phyloP scores from a whole-genome alignment of 208 protist species.

The Polymyxa betae region DNA sequence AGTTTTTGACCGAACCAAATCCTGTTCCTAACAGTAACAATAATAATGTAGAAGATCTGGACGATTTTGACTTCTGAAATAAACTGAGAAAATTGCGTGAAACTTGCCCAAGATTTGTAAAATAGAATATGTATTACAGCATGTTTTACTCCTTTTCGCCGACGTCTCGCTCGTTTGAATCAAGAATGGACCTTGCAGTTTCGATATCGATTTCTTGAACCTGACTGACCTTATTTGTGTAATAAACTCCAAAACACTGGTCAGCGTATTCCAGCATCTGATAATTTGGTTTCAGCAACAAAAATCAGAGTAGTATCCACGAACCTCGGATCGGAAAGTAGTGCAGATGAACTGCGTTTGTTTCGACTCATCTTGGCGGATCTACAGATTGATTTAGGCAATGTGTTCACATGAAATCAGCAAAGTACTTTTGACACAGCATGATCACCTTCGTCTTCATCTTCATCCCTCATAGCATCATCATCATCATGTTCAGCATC shows the following conservation, averaged over 20 bases:
- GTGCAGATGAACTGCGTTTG: constrained; percentile 95
- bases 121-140: too few species aligned
- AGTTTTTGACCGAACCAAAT: too few species aligned
- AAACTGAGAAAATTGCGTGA: too few species aligned
- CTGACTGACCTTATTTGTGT: constrained; percentile 88
- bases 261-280: constrained; percentile 86
- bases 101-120: too few species aligned
- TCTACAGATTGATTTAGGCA: background rate
- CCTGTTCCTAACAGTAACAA: too few species aligned
- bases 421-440: constrained; percentile 8
- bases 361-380: constrained; percentile 74
- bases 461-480: background rate
- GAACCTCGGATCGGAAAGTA: constrained; percentile 85
- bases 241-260: constrained; percentile 89
- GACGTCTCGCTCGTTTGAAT: constrained; percentile 9
- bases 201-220: constrained; percentile 74
- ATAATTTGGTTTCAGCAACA: constrained; percentile 79
- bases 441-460: constrained; percentile 43
- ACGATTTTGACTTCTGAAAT: too few species aligned
- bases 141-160: too few species aligned
- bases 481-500: background rate
- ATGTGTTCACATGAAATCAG: constrained; percentile 3
- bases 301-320: background rate
- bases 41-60: too few species aligned
- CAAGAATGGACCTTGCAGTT: constrained; percentile 59